Percentiles rank a stretch among this genome's conserved stretches.
These are phyloP conservation scores for Eutrema yunnanense DNA, from an alignment of 345 rosid genomes.

Conservation along the genomic window DNA sequence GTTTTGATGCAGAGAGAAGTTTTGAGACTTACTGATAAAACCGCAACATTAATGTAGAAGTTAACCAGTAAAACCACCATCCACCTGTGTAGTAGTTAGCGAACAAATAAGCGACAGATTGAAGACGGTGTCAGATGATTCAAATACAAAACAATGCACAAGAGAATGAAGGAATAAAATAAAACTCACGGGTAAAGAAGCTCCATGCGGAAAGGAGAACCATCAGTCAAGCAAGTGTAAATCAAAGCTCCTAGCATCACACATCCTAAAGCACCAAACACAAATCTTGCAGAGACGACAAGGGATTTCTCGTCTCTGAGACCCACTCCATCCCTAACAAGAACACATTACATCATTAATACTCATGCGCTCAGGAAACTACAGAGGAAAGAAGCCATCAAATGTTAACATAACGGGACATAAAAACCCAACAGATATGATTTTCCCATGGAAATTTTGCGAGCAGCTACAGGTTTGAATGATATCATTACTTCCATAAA, in stretches of 20 bases:
- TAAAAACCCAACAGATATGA: neutral
- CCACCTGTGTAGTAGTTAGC: conserved; percentile 52
- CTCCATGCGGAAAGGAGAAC: conserved; percentile 84
- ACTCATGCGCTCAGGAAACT: too few species aligned
- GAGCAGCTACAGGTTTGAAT: too few species aligned
- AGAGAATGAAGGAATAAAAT: neutral
- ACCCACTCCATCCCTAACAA: conserved; percentile 42
- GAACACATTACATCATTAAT: neutral
- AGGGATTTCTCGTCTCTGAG: conserved; percentile 38
- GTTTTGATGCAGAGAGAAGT: neutral
- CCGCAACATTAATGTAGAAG: conserved; percentile 63
- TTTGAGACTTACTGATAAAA: conserved; percentile 55
- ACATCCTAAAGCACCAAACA: conserved; percentile 57
- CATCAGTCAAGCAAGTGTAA: conserved; percentile 61
- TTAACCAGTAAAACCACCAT: conserved; percentile 59
- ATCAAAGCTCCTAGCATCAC: conserved; percentile 69
- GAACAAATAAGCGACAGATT: neutral
- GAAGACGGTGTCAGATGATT: neutral
- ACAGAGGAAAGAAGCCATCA: neutral
- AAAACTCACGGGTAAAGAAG: conserved; percentile 70
- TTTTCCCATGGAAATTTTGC: neutral
- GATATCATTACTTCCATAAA: too few species aligned
- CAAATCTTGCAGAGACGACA: conserved; percentile 49
- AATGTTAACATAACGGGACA: neutral
- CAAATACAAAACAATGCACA: neutral